Evolutionary conservation across 1,284 basidiomycete genomes (phyloP).

Genomic region (Ustilago xerochloae): DNA sequence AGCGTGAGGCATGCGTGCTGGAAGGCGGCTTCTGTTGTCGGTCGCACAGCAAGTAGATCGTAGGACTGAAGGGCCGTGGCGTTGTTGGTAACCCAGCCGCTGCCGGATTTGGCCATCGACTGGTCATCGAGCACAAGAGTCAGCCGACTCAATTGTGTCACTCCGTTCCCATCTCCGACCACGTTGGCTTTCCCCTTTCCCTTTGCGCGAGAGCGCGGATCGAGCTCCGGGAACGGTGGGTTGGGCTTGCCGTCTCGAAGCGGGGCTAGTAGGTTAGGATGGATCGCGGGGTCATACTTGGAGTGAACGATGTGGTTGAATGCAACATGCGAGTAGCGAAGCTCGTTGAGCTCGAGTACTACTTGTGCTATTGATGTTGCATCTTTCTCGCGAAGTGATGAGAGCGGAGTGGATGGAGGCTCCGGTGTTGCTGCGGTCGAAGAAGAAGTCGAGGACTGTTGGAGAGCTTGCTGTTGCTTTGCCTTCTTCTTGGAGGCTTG

Average conservation of each 20-base stretch:
- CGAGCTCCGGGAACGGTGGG: slow-evolving; percentile 61
- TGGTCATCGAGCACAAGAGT: slow-evolving; percentile 65
- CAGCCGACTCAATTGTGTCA: slow-evolving; percentile 63
- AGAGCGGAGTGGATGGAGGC: slow-evolving; percentile 10
- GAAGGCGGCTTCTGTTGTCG: slow-evolving; percentile 78
- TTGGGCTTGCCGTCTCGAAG: slow-evolving; percentile 22
- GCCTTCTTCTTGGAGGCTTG: slow-evolving; percentile 44
- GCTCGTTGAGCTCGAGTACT: slow-evolving; percentile 39
- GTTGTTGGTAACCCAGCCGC: slow-evolving; percentile 56
- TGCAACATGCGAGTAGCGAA: slow-evolving; percentile 58
- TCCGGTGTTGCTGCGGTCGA: slow-evolving; percentile 16
- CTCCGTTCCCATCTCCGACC: neutral
- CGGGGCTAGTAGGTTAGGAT: slow-evolving; percentile 49
- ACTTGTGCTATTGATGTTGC: slow-evolving; percentile 30
- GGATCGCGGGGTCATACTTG: slow-evolving; percentile 44
- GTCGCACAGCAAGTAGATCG: slow-evolving; percentile 80
- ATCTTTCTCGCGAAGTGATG: slow-evolving; percentile 33
- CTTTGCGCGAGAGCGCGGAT: slow-evolving; percentile 40
- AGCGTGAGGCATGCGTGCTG: slow-evolving; percentile 83
- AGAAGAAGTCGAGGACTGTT: slow-evolving; percentile 11
- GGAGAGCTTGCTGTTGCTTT: slow-evolving; percentile 23
- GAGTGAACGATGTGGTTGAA: slow-evolving; percentile 59
- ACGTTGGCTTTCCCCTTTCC: slow-evolving; percentile 13
- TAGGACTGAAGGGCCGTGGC: slow-evolving; percentile 72
- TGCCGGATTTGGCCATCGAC: slow-evolving; percentile 54